Percentiles rank a stretch among this genome's conserved stretches.
These are phyloP conservation scores for Barnettozyma wickerhamii DNA, from an alignment of 805 yeast species.

Conservation along the genomic window DNA sequence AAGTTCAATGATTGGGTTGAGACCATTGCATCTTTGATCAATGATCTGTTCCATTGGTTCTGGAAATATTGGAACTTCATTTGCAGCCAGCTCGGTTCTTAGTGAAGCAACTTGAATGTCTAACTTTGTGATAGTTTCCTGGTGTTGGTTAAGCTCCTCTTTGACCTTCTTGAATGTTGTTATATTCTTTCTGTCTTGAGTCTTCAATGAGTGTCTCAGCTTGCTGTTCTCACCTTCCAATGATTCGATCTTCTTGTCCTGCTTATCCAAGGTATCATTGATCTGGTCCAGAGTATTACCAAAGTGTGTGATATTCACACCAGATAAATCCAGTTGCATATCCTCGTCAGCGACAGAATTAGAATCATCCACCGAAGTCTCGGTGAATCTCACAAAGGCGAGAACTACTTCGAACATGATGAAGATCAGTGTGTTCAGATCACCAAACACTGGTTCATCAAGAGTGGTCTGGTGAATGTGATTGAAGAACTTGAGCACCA, in stretches of 20 bases:
- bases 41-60: not conserved
- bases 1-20: conserved; percentile 1
- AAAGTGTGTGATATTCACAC: not conserved
- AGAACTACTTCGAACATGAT: conserved; percentile 2
- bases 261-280: not conserved
- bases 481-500: not conserved
- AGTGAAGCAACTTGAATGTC: not conserved
- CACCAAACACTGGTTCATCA: not conserved
- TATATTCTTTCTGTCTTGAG: not conserved
- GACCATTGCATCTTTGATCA: not conserved
- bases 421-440: conserved; percentile 1
- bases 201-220: not conserved
- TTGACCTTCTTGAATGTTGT: not conserved
- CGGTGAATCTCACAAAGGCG: not conserved
- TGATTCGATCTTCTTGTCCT: not conserved
- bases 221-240: not conserved
- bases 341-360: not conserved
- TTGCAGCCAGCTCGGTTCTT: too few species aligned
- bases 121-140: not conserved
- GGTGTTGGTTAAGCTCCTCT: not conserved
- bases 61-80: not conserved
- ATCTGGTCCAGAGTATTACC: not conserved
- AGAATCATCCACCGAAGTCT: not conserved
- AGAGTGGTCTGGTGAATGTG: not conserved
- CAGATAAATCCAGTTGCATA: not conserved